Evolutionary conservation across 345 rosid genomes (phyloP).

Genomic region (Salix brachista): DNA sequence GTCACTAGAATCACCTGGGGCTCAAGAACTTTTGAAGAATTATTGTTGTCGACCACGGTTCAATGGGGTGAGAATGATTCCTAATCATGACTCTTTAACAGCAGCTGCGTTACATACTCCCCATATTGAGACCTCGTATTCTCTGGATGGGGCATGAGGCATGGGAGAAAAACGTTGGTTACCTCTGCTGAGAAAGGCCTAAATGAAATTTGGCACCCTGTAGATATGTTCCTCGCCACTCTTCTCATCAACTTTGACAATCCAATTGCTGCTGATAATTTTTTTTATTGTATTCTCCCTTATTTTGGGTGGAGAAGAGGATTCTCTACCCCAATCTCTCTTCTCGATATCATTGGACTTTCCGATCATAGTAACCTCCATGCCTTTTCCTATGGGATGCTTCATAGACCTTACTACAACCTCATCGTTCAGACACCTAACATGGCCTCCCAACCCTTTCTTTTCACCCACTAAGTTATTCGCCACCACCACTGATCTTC

Average conservation of each 20-base stretch:
- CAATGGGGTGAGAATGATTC: too few relatives aligned
- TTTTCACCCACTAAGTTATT: conserved; percentile 35
- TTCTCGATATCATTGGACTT: conserved; percentile 8
- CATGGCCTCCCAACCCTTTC: conserved; percentile 35
- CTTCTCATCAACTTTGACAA: conserved; percentile 31
- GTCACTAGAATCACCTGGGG: too few relatives aligned
- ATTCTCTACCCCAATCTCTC: conserved; percentile 7
- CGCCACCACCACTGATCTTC: conserved; percentile 41
- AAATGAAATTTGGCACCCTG: conserved; percentile 25
- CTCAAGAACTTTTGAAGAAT: too few relatives aligned
- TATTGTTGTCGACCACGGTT: too few relatives aligned
- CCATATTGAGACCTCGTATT: too few relatives aligned
- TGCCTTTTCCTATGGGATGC: conserved; percentile 42
- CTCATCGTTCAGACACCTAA: conserved; percentile 21
- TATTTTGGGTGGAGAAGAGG: background rate
- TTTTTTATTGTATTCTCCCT: conserved; percentile 1
- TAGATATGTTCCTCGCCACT: conserved; percentile 53
- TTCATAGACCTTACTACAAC: conserved; percentile 40
- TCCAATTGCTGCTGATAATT: conserved; percentile 33
- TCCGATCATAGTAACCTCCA: conserved; percentile 42
- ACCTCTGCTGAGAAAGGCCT: too few relatives aligned
- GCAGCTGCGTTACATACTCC: too few relatives aligned
- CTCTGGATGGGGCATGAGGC: too few relatives aligned
- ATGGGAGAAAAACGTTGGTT: too few relatives aligned
- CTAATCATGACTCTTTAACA: too few relatives aligned